These are phyloP conservation scores for Coemansia aciculifera DNA, from an alignment of 192 early-diverging fungal species.

Conservation along the genomic window DNA sequence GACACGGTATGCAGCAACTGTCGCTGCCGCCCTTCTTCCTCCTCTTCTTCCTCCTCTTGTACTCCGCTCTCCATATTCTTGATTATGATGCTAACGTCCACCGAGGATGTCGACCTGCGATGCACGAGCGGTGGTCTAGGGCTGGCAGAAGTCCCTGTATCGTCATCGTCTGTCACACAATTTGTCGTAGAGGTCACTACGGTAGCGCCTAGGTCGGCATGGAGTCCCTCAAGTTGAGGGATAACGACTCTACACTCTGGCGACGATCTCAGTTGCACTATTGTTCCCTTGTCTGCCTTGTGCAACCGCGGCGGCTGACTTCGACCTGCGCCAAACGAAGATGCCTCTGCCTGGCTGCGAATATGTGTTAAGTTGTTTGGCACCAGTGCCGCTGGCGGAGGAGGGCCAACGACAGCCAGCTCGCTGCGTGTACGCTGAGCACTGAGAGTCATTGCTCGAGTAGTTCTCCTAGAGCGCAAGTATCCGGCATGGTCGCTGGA, in stretches of 20 bases:
- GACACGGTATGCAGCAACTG: constrained; percentile 26
- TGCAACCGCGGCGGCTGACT: constrained; percentile 36
- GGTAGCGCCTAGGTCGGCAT: constrained; percentile 19
- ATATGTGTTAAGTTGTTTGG: not conserved
- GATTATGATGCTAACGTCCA: constrained; percentile 31
- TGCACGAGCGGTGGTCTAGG: constrained; percentile 9
- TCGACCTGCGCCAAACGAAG: not conserved
- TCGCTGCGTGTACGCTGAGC: constrained; percentile 53
- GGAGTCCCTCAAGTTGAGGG: constrained; percentile 37
- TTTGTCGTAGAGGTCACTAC: not conserved
- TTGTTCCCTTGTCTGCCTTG: constrained; percentile 52
- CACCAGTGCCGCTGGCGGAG: constrained; percentile 12
- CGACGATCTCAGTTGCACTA: constrained; percentile 56
- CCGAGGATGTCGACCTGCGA: constrained; percentile 42
- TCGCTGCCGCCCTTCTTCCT: not conserved
- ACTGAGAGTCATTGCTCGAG: constrained; percentile 44
- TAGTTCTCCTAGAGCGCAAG: constrained; percentile 44
- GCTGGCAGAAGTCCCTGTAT: not conserved
- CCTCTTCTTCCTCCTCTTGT: constrained; percentile 4
- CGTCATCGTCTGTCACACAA: not conserved
- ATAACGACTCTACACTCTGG: constrained; percentile 36
- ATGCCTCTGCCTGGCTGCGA: not conserved
- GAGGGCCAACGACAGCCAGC: constrained; percentile 41
- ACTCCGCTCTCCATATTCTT: constrained; percentile 32
- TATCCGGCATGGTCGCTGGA: constrained; percentile 46